Percentiles rank a stretch among this genome's conserved stretches.
Conservation (phyloP, 371 early-diverging fungal genomes). For the Mucor piriformis region DNA sequence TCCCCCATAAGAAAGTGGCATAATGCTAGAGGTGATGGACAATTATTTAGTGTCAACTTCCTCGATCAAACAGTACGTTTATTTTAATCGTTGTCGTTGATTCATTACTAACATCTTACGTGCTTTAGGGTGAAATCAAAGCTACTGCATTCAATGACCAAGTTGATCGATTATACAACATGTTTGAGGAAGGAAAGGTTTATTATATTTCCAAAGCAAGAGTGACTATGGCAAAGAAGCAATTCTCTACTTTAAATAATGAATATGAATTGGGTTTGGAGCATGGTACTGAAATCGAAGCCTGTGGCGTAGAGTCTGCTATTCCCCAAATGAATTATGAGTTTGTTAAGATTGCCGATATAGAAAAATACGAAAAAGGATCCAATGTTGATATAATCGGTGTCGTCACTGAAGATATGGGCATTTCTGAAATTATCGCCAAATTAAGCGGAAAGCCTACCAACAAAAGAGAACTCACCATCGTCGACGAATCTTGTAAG, state of each 20-base stretch:
- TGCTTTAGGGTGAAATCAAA: constrained; percentile 89
- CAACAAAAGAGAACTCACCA: constrained; percentile 81
- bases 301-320: constrained; percentile 57
- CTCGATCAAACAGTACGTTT: constrained; percentile 69
- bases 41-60: constrained; percentile 87
- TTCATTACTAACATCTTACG: too few relatives aligned
- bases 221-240: constrained; percentile 86
- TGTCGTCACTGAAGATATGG: constrained; percentile 73
- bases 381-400: constrained; percentile 79
- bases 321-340: constrained; percentile 74
- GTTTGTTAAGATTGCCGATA: constrained; percentile 66
- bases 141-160: constrained; percentile 89
- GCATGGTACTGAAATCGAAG: constrained; percentile 60
- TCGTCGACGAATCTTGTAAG: constrained; percentile 81
- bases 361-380: constrained; percentile 70
- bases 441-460: constrained; percentile 70
- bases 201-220: constrained; percentile 86
- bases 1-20: constrained; percentile 81
- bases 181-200: constrained; percentile 78
- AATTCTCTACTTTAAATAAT: constrained; percentile 80
- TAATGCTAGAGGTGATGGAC: constrained; percentile 83
- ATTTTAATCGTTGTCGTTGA: too few relatives aligned
- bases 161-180: constrained; percentile 72
- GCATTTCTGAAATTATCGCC: constrained; percentile 64
- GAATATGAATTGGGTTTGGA: constrained; percentile 94